These are phyloP conservation scores for Aspergillus cavernicola DNA, from an alignment of 495 filamentous ascomycete species.

Conservation along the genomic window DNA sequence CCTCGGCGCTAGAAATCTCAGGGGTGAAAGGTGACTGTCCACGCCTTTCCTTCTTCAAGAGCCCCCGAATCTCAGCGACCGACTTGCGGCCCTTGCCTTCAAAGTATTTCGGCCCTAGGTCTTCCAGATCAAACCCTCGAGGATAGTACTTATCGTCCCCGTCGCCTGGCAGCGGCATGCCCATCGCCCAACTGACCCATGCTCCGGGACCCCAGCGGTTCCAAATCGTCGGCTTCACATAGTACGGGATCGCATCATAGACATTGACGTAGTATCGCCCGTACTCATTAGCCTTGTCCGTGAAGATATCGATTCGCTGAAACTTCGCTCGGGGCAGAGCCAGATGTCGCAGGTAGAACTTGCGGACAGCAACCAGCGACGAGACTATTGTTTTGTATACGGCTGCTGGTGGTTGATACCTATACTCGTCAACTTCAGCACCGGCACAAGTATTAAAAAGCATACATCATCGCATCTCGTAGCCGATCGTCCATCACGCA, in stretches of 20 bases:
- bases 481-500: slow-evolving; percentile 59
- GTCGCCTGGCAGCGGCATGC: slow-evolving; percentile 57
- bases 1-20: not conserved
- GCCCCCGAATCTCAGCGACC: slow-evolving; percentile 35
- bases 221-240: slow-evolving; percentile 55
- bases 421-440: slow-evolving; percentile 11
- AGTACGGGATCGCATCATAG: slow-evolving; percentile 52
- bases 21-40: slow-evolving; percentile 8
- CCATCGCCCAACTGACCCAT: slow-evolving; percentile 46
- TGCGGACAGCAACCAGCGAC: slow-evolving; percentile 40
- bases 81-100: slow-evolving; percentile 53
- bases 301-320: slow-evolving; percentile 40
- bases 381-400: slow-evolving; percentile 36
- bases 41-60: slow-evolving; percentile 24
- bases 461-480: slow-evolving; percentile 59
- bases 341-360: slow-evolving; percentile 50
- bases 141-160: slow-evolving; percentile 54
- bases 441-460: not conserved
- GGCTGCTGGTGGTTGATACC: slow-evolving; percentile 40
- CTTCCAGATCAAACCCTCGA: slow-evolving; percentile 52
- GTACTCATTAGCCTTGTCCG: slow-evolving; percentile 43
- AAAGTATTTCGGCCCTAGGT: slow-evolving; percentile 56
- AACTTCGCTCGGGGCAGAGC: slow-evolving; percentile 50
- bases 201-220: slow-evolving; percentile 54
- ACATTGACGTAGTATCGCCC: slow-evolving; percentile 46